Base-by-base conservation (phyloP, 1,284 basidiomycete genomes). In the Coniferiporia weirii region DNA sequence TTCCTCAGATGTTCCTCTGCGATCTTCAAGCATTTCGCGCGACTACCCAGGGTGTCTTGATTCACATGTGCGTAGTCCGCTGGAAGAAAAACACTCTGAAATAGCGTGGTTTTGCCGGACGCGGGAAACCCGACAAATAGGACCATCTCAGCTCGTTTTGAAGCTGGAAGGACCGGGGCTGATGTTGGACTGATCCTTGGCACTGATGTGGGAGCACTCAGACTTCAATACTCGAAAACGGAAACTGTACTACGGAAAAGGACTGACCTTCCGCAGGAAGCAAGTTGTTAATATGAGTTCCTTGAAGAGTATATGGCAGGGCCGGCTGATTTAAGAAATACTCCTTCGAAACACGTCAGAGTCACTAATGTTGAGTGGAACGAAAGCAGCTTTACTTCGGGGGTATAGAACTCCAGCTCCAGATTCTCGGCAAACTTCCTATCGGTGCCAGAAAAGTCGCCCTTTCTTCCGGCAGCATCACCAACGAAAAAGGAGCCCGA, bases 71-170 rank as follows among this genome's bases (percentile, higher is more conserved):
- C 74, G 69, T 98, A 96, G 12, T 79, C 83, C 4, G 71, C 74
- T 0, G 82, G 76, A n/a, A 75, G 71, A 68, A 98, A 95, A 67
- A 93, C 75, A 43, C 71, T 77, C 10, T 75, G 74, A 72, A 81
- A 98, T 70, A 95, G 91, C 0, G 85, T 81, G 0, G 92, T 88
- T 73, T 98, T 98, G 47, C 95, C 95, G 1, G 93, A 74, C 52
- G 87, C 88, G 0, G 96, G 95, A 56, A 84, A 85, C 12, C 95
- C 96, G 5, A 94, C 89, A 64, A 98, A 94, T 6, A 98, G 63
- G 1, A 98, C 84, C 1, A 97, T 75, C 68, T 91, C 80, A 4
- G 59, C 52, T 20, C 12, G 36, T 4, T 36, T 56, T 20, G 1
- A 40, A 8, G 64, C 64, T 1, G 64, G 71, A 59, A 88, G 62